Evolutionary conservation across 1,284 basidiomycete genomes (phyloP).

Genomic region (Vanrija pseudolonga): DNA sequence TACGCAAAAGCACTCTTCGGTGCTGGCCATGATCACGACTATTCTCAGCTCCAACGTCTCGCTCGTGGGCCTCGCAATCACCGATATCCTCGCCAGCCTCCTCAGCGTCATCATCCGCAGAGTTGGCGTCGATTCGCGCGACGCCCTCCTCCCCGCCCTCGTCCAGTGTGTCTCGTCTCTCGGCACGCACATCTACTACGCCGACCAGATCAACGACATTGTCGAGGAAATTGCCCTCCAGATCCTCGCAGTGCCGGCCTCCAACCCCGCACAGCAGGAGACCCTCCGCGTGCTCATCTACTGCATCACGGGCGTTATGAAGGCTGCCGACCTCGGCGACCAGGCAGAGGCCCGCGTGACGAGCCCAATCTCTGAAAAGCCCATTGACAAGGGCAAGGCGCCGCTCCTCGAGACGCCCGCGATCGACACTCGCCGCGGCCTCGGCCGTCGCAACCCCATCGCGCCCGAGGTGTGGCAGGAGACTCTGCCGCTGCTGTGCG

Average conservation of each 20-base stretch:
- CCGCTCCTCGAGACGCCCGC: constrained; percentile 26
- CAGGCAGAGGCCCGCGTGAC: constrained; percentile 21
- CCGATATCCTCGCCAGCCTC: constrained; percentile 77
- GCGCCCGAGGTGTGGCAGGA: constrained; percentile 83
- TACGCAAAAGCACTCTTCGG: constrained; percentile 61
- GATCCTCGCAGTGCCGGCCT: constrained; percentile 54
- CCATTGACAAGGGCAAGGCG: constrained; percentile 35
- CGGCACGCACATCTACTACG: constrained; percentile 82
- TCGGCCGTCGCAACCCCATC: constrained; percentile 62
- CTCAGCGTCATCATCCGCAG: constrained; percentile 70
- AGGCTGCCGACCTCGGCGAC: constrained; percentile 33
- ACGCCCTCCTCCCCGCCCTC: constrained; percentile 65
- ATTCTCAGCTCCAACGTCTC: constrained; percentile 75
- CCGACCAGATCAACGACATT: constrained; percentile 93
- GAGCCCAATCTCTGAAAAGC: neutral
- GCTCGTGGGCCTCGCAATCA: constrained; percentile 84
- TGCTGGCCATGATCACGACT: constrained; percentile 78
- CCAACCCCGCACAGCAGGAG: constrained; percentile 57
- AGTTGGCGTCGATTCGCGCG: constrained; percentile 61
- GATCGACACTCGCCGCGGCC: constrained; percentile 20
- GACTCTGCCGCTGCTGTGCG: constrained; percentile 75
- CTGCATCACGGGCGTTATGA: constrained; percentile 42
- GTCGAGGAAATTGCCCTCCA: constrained; percentile 77
- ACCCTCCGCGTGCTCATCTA: constrained; percentile 58
- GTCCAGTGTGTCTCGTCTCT: constrained; percentile 79